These are phyloP conservation scores for Cordyceps militaris DNA, from an alignment of 2,329 filamentous ascomycete species.

Conservation along the genomic window DNA sequence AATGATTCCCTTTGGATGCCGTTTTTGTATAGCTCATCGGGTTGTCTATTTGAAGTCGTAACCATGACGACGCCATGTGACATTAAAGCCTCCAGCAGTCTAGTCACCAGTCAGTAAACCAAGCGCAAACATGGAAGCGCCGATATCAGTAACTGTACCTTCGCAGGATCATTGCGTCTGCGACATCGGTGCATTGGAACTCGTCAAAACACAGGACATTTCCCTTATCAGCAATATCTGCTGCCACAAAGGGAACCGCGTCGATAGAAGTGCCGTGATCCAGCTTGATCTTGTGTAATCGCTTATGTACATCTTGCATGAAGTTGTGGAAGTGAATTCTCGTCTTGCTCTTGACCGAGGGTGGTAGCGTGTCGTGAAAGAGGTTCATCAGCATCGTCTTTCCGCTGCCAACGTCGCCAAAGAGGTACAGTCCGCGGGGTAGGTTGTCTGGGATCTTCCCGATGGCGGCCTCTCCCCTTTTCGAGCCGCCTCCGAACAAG, in stretches of 20 bases:
- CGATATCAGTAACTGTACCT: constrained; percentile 37
- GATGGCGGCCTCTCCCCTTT: constrained; percentile 31
- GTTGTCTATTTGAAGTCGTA: constrained; percentile 94
- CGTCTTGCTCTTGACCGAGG: constrained; percentile 72
- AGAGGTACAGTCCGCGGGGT: constrained; percentile 88
- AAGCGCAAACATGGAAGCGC: neutral
- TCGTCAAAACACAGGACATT: constrained; percentile 96
- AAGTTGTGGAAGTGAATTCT: constrained; percentile 99
- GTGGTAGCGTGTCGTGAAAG: constrained; percentile 87
- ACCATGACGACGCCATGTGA: constrained; percentile 93
- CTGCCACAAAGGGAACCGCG: constrained; percentile 83
- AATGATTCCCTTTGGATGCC: constrained; percentile 95
- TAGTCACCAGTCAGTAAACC: constrained; percentile 18
- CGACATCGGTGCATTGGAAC: constrained; percentile 97
- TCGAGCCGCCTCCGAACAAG: constrained; percentile 52
- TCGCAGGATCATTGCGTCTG: constrained; percentile 95
- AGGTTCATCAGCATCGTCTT: constrained; percentile 99
- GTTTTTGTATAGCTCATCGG: constrained; percentile 94
- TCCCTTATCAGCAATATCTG: constrained; percentile 79
- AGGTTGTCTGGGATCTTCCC: constrained; percentile 61
- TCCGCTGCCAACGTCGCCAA: constrained; percentile 91
- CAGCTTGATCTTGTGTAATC: constrained; percentile 86
- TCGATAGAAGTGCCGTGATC: constrained; percentile 83
- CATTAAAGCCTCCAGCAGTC: constrained; percentile 85
- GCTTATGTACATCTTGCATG: constrained; percentile 95